Evolutionary conservation across 2,329 filamentous ascomycete species (phyloP).

Genomic region (Grosmannia clavigera): DNA sequence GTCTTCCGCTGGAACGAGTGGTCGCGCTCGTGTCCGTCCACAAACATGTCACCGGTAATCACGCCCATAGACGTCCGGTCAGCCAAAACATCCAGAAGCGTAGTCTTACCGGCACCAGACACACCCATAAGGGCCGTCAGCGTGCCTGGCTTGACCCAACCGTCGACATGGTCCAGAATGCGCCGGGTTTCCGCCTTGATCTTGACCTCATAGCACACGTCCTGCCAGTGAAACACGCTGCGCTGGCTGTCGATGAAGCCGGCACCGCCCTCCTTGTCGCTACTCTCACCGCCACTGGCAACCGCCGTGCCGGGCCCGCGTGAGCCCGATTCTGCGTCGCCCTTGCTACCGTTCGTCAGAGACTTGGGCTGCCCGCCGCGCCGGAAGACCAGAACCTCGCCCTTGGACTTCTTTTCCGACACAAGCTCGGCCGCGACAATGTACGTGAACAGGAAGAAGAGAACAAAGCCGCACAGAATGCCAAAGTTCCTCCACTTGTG

Average conservation of each 20-base stretch:
- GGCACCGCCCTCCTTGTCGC: conserved; percentile 23
- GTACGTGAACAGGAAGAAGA: conserved; percentile 50
- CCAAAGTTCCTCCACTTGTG: conserved; percentile 63
- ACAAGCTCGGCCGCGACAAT: conserved; percentile 54
- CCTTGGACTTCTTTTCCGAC: conserved; percentile 57
- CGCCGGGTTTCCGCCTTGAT: conserved; percentile 69
- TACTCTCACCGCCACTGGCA: background rate
- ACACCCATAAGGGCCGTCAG: conserved; percentile 85
- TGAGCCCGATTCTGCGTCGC: conserved; percentile 43
- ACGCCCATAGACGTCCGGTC: conserved; percentile 82
- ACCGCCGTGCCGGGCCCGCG: conserved; percentile 31
- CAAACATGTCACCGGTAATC: conserved; percentile 70
- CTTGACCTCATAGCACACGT: conserved; percentile 66
- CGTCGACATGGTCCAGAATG: conserved; percentile 76
- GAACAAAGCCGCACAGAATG: conserved; percentile 51
- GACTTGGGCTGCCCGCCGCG: conserved; percentile 49
- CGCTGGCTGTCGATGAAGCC: conserved; percentile 43
- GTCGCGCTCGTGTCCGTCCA: conserved; percentile 55
- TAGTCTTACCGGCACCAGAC: conserved; percentile 84
- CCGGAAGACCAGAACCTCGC: conserved; percentile 64
- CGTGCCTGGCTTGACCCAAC: conserved; percentile 88
- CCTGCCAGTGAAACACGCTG: conserved; percentile 75
- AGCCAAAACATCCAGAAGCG: conserved; percentile 74
- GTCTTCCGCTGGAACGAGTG: conserved; percentile 83
- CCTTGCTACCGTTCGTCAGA: conserved; percentile 49